Base-by-base conservation (phyloP, 1,139 yeast species). In the Diutina siamensis region DNA sequence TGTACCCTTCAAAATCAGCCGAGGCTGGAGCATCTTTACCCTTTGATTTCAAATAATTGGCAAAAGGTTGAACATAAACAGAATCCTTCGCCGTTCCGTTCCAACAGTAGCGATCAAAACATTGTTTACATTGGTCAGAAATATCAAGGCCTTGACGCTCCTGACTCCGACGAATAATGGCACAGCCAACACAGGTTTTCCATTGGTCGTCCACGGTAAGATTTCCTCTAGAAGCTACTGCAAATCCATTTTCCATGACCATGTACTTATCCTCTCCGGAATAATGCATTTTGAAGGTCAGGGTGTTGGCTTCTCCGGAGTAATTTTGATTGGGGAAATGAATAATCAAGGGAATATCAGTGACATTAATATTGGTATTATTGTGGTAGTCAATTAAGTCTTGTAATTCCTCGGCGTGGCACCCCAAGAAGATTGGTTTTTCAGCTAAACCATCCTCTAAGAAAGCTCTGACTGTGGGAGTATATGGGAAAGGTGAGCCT, bases 151-250 rank as follows among this genome's bases (percentile, higher is more conserved):
- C 81, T 44, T 72, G 65, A 56, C 94, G 74, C 65, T 87, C 94
- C 58, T 83, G 82, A 47, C 82, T 78, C 60, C 96, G 78, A 62
- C 87, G 82, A 48, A 88, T 71, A 46, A 88, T 77, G 7, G 97
- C 97, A 69, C 97, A 88, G 1, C 89, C 86, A 46, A 88, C 75
- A 68, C 97, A 88, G 7, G 83, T 74, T 46, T 76, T 71, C 82
- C 88, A 88, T 47, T 83, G 82, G 1, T 68, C 61, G 55, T 84
- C 94, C 36, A 81, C 65, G 4, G 96, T 83, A 40, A 78, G 65
- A 58, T 87, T 87, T 52, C 74, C 72, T 59, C 87, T 77, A 1
- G 95, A 73, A 25, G 84, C 77, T 31, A 77, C 76, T 58, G 84
- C 92, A 59, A 82, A 86, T 12, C 96, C 97, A 51, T 68, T 70